These are phyloP conservation scores for Bretziella fagacearum DNA, from an alignment of 2,329 filamentous ascomycete species.

Conservation along the genomic window DNA sequence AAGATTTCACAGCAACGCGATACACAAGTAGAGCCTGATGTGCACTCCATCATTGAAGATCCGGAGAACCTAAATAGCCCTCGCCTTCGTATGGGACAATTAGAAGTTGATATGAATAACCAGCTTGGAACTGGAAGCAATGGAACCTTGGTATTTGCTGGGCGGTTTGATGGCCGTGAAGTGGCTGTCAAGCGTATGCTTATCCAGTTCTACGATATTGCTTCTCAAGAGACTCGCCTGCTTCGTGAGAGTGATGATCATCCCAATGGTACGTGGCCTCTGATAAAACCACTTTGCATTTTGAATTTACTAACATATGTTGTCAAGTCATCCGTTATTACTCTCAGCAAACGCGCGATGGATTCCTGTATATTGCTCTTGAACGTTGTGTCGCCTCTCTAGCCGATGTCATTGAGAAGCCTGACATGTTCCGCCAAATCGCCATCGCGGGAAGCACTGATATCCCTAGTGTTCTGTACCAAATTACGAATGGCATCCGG, in stretches of 20 bases:
- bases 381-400: conserved; percentile 89
- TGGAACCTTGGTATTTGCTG: conserved; percentile 88
- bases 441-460: conserved; percentile 59
- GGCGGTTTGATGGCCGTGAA: conserved; percentile 81
- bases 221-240: conserved; percentile 80
- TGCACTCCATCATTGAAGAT: conserved; percentile 39
- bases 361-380: conserved; percentile 89
- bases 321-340: conserved; percentile 76
- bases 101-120: conserved; percentile 46
- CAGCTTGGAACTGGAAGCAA: conserved; percentile 71
- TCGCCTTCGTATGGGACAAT: conserved; percentile 43
- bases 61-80: conserved; percentile 43
- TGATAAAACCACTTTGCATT: neutral
- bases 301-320: conserved; percentile 18
- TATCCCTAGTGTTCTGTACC: conserved; percentile 62
- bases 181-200: conserved; percentile 96
- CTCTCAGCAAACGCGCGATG: conserved; percentile 71
- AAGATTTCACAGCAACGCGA: conserved; percentile 36
- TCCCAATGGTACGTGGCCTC: conserved; percentile 45
- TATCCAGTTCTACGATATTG: conserved; percentile 88
- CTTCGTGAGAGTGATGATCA: conserved; percentile 90
- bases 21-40: conserved; percentile 38
- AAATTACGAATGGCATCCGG: conserved; percentile 75
- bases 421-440: conserved; percentile 46
- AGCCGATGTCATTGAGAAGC: conserved; percentile 75